A percentile compares a stretch with the other conserved stretches of the same genome.
phyloP scores from a whole-genome alignment of 768 basidiomycete species.

The Lactifluus volemus region DNA sequence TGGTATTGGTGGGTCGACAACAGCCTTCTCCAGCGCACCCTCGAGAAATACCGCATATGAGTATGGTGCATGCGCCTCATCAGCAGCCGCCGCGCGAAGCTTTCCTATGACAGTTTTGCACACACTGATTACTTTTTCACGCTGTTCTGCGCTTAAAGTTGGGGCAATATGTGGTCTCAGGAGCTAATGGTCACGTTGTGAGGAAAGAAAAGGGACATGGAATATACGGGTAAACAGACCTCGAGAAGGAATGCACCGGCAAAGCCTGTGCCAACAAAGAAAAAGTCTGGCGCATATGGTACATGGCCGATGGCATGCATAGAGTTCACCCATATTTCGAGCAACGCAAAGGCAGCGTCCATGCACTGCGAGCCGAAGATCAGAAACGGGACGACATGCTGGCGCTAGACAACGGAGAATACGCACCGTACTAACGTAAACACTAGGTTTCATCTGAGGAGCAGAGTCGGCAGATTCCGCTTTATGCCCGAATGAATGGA shows the following conservation, averaged over 20 bases:
- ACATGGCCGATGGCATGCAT: conserved; percentile 11
- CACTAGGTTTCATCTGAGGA: neutral
- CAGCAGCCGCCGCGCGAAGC: conserved; percentile 3
- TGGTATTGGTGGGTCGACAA: conserved; percentile 3
- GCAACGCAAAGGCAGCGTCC: conserved; percentile 11
- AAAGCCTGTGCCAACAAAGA: conserved; percentile 19
- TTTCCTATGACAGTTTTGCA: neutral
- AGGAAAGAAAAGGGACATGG: conserved; percentile 2
- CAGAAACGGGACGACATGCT: neutral
- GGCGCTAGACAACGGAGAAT: neutral
- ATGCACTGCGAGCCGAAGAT: conserved; percentile 10
- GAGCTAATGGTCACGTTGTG: neutral
- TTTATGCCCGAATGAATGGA: conserved; percentile 18
- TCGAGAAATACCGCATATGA: conserved; percentile 17
- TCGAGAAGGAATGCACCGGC: conserved; percentile 18
- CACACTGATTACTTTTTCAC: neutral
- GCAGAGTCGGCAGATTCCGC: neutral
- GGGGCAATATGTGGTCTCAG: conserved; percentile 11
- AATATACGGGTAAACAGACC: neutral
- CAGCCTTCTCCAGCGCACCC: conserved; percentile 1
- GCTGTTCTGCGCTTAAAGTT: conserved; percentile 3
- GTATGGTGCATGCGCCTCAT: conserved; percentile 9
- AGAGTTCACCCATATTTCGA: conserved; percentile 10
- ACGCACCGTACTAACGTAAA: conserved; percentile 11
- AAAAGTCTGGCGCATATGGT: conserved; percentile 18